Percentiles rank a stretch among this genome's conserved stretches.
phyloP scores from a whole-genome alignment of 2,329 filamentous ascomycete species.

The Tetracladium maxilliforme region DNA sequence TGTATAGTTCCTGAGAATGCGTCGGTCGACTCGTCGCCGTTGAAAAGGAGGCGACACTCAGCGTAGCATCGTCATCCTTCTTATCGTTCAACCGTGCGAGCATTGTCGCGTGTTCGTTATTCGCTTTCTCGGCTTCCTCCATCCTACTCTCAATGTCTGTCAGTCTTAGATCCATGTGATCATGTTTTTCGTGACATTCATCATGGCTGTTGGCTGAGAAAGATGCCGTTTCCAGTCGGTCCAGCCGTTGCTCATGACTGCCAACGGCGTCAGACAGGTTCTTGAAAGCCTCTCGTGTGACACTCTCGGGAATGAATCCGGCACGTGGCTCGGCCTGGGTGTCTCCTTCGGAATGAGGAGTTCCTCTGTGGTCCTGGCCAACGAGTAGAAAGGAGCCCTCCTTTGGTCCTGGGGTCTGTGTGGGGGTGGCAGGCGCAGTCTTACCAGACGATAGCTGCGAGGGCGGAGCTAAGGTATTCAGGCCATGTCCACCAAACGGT shows the following conservation, averaged over 20 bases:
- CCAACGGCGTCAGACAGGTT: slow-evolving; percentile 24
- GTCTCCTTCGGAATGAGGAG: too few species aligned
- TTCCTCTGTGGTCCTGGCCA: too few species aligned
- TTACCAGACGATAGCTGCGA: too few species aligned
- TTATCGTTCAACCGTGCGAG: slow-evolving; percentile 9
- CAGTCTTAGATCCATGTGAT: slow-evolving; percentile 50
- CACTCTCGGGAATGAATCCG: too few species aligned
- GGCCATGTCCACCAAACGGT: too few species aligned
- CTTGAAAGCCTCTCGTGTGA: too few species aligned
- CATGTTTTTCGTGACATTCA: slow-evolving; percentile 53
- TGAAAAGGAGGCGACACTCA: slow-evolving; percentile 12
- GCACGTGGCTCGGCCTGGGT: too few species aligned
- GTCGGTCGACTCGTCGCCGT: slow-evolving; percentile 15
- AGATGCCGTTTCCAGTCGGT: slow-evolving; percentile 54
- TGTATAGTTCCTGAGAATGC: slow-evolving; percentile 19
- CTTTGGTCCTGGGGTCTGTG: too few species aligned
- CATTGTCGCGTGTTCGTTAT: slow-evolving; percentile 26
- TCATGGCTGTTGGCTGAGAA: slow-evolving; percentile 54
- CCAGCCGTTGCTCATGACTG: slow-evolving; percentile 49
- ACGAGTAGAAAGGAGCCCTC: too few species aligned
- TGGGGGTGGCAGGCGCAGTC: too few species aligned
- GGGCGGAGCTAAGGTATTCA: too few species aligned
- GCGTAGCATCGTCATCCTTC: slow-evolving; percentile 2
- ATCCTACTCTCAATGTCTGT: slow-evolving; percentile 53
- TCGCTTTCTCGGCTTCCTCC: slow-evolving; percentile 40